Percentiles rank a stretch among this genome's conserved stretches.
Evolutionary conservation across 306 rosid genomes (phyloP).

Genomic region (Lotus japonicus): DNA sequence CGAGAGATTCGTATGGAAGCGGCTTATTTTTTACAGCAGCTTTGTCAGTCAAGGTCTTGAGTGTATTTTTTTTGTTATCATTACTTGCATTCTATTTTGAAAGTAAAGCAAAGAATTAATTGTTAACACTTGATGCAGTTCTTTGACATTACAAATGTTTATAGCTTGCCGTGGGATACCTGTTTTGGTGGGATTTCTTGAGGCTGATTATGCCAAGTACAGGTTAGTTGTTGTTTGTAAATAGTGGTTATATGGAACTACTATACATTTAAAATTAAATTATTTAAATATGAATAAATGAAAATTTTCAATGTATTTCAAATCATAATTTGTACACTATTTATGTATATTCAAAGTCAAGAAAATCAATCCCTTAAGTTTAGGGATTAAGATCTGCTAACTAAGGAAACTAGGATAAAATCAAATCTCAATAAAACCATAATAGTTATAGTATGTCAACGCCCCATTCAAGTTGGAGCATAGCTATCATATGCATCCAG

Average conservation of each 20-base stretch:
- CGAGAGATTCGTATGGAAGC: slow-evolving; percentile 99
- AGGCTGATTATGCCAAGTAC: slow-evolving; percentile 97
- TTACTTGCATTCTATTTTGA: neutral
- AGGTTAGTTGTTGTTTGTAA: slow-evolving; percentile 49
- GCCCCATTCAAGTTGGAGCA: too few species aligned
- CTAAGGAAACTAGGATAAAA: too few species aligned
- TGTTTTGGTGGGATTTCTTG: slow-evolving; percentile 93
- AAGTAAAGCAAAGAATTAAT: slow-evolving; percentile 13
- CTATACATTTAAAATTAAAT: neutral
- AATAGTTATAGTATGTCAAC: too few species aligned
- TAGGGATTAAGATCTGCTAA: too few species aligned
- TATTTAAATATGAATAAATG: neutral
- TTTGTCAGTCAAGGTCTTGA: slow-evolving; percentile 91
- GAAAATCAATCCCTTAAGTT: too few species aligned
- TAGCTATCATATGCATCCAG: too few species aligned
- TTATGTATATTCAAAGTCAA: too few species aligned
- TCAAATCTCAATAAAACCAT: too few species aligned
- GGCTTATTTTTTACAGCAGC: slow-evolving; percentile 88
- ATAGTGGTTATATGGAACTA: neutral
- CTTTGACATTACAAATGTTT: slow-evolving; percentile 97
- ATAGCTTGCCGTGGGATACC: slow-evolving; percentile 98
- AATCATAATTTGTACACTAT: neutral
- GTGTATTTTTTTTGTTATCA: slow-evolving; percentile 8
- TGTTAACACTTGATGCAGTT: slow-evolving; percentile 42
- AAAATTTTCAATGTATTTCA: neutral